Conservation (phyloP, 2,329 filamentous ascomycete species). For the Decorospora gaudefroyi region DNA sequence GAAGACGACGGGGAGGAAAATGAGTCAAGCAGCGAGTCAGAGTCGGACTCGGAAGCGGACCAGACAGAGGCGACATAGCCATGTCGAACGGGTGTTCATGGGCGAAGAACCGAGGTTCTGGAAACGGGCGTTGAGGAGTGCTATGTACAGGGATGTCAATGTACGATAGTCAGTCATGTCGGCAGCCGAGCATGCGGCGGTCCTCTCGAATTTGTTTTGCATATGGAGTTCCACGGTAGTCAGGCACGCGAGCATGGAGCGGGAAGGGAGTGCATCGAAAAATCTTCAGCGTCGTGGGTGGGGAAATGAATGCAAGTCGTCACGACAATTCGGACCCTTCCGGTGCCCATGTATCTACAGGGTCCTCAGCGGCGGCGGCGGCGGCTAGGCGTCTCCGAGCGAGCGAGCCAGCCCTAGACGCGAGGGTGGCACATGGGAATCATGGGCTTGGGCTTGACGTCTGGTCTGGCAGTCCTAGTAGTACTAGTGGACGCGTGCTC, state of each 20-base stretch:
- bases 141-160: constrained; percentile 13
- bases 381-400: constrained; percentile 7
- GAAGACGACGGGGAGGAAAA: constrained; percentile 55
- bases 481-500: constrained; percentile 4
- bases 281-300: too few relatives aligned
- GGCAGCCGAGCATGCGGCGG: constrained; percentile 12
- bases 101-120: constrained; percentile 8
- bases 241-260: constrained; percentile 3
- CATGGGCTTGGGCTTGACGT: constrained; percentile 21
- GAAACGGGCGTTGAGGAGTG: constrained; percentile 23
- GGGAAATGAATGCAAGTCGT: constrained; percentile 17
- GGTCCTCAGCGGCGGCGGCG: constrained; percentile 13
- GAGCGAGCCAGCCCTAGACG: constrained; percentile 5
- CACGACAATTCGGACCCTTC: constrained; percentile 18
- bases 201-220: constrained; percentile 22
- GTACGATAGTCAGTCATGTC: constrained; percentile 15
- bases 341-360: constrained; percentile 15
- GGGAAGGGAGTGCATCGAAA: constrained; percentile 3
- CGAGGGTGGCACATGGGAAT: constrained; percentile 16
- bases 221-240: constrained; percentile 26
- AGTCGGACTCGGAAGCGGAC: constrained; percentile 39
- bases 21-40: constrained; percentile 42
- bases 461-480: too few relatives aligned
- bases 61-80: constrained; percentile 16
- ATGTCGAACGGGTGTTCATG: constrained; percentile 20